Base-by-base conservation (phyloP, 331 rosid genomes). In the Acacia pycnantha region DNA sequence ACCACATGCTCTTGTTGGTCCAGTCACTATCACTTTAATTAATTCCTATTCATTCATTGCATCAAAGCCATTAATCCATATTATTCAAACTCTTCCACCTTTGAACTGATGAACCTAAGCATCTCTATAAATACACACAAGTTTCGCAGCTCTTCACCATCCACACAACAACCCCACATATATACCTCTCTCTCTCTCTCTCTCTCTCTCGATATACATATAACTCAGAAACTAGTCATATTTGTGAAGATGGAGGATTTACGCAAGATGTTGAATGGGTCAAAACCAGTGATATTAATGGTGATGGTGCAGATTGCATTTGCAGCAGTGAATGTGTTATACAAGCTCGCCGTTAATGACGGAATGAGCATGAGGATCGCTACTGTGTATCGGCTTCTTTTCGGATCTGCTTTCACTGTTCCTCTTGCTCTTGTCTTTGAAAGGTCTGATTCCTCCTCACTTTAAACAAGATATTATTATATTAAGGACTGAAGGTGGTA, bases 301-400 rank as follows among this genome's bases (percentile, higher is more conserved):
- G 82, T 87, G 78, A 9, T 72, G 19, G 82, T 80, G 79, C 94
- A 90, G 80, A 8, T 86, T 22, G 65, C 75, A 29, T 84, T 40
- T 46, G 82, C 88, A 0, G 89, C 85, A 21, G 88, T 84, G 31
- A 90, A 90, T 27, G 43, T 90, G 35, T 27, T 90, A 11, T 90
- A 85, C 85, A 87, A 90, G 76, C 47, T 88, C 35, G 92, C 92
- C 11, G 73, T 58, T 11, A 59, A 82, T 9, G 92, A 89, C 59
- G 94, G 91, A 77, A 90, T 90, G 94, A 89, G 76, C 77, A 11
- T 82, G 58, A 87, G 73, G 73, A 50, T 89, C 19, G 71, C 89
- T 10, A 46, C 89, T 9, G 94, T 91, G 14, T 89, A 87, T 75
- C 94, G 92, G 37, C 84, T 87, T 35, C 4, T 81, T 12, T 87